Evolutionary conservation across 495 filamentous ascomycete species (phyloP).

Genomic region (Aspergillus leporis): DNA sequence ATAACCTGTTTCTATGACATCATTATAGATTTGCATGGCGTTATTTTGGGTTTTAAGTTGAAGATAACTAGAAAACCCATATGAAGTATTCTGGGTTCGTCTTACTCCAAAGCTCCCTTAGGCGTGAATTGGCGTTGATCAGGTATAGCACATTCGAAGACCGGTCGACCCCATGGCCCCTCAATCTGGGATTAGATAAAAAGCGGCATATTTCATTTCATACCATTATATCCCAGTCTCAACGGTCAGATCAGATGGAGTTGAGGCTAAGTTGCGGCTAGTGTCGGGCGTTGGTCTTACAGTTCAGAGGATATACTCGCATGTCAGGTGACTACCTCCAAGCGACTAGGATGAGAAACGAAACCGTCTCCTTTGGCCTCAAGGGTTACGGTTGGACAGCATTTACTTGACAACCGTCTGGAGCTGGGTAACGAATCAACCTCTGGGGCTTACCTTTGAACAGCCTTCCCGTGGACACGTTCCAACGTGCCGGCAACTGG

Average conservation of each 20-base stretch:
- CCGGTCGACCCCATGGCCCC: too few relatives aligned
- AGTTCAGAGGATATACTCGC: neutral
- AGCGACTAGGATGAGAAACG: neutral
- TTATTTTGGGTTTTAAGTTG: neutral
- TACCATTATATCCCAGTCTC: too few relatives aligned
- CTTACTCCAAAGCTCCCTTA: neutral
- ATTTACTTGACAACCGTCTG: neutral
- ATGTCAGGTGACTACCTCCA: neutral
- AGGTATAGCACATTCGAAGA: neutral
- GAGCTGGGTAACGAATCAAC: neutral
- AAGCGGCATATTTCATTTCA: too few relatives aligned
- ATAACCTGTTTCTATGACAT: neutral
- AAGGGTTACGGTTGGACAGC: neutral
- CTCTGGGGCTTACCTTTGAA: conserved; percentile 1
- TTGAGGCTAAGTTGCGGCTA: neutral
- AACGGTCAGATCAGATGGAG: neutral
- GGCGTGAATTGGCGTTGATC: neutral
- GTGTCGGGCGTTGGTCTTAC: neutral
- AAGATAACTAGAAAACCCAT: too few relatives aligned
- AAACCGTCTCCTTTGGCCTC: neutral
- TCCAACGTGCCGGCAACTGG: neutral
- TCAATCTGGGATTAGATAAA: too few relatives aligned
- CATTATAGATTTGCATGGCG: neutral
- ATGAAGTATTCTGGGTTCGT: neutral
- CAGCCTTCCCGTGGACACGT: conserved; percentile 1